Base-by-base conservation (phyloP, 108 stramenopile genomes). In the Epithemia pelagica region DNA sequence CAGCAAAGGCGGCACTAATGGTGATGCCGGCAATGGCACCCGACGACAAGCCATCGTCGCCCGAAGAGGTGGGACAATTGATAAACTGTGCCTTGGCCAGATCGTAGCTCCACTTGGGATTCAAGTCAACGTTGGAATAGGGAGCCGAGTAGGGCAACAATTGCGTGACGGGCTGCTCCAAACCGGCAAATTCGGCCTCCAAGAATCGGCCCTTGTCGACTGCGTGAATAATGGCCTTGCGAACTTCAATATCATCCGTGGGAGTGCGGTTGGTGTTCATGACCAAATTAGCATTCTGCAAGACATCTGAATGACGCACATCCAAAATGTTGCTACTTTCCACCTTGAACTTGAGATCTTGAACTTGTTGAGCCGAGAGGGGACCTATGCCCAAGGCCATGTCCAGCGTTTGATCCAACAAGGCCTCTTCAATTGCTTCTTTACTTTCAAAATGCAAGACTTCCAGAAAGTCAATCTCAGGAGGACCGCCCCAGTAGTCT, bases 201-300 rank as follows among this genome's bases (percentile, higher is more conserved):
- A 86, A 24, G 66, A 89, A 75, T 1, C 64, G 15, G 0, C 61
- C 69, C 67, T 86, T 89, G 77, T 89, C 57, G 37, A 89, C 74
- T 15, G 79, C 88, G 62, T 86, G 85, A 32, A 82, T 86, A 59
- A 89, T 73, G n/a, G 83, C 69, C 26, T 75, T 58, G 23, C 88
- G 84, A 7, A 78, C 61, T 3, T 37, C 61, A 24, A 82, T 81
- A 67, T 82, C 79, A 64, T 83, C 59, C 1, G 68, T 70, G 19
- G 84, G 87, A 0, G 71, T 33, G 56, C 69, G 73, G 59, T 66
- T 70, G 10, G 71, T 59, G 64, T 84, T 89, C 26, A 86, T 51
- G 10, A 89, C 61, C 22, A 89, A 32, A 20, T 86, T 29, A 27
- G 64, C 58, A 62, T 86, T 64, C 66, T 89, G 88, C 29, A 82